phyloP scores from a whole-genome alignment of 1,139 yeast genomes.

The Yamadazyma epiphylla region DNA sequence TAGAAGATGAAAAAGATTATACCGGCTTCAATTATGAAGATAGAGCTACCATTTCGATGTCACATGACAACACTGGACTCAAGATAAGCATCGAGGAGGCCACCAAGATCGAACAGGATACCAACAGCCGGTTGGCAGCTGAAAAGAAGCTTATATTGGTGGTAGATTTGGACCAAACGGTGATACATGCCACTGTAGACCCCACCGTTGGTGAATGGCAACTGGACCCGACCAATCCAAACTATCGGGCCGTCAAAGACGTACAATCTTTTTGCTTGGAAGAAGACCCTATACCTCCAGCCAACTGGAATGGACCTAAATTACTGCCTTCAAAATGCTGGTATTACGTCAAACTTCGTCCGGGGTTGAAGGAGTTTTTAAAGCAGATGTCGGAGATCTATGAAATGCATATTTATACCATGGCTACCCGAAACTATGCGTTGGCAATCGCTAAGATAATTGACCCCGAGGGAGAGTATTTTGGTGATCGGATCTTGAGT shows the following conservation, averaged over 20 bases:
- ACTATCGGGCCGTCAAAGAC: conserved; percentile 78
- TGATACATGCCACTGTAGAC: conserved; percentile 96
- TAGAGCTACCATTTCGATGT: conserved; percentile 82
- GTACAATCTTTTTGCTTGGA: conserved; percentile 74
- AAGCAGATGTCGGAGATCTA: conserved; percentile 58
- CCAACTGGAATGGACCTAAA: conserved; percentile 54
- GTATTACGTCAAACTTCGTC: conserved; percentile 91
- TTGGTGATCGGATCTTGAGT: conserved; percentile 87
- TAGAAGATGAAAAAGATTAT: conserved; percentile 81
- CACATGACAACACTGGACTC: conserved; percentile 85
- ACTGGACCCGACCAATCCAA: conserved; percentile 78
- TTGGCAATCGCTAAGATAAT: conserved; percentile 83
- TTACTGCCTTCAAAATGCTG: conserved; percentile 62
- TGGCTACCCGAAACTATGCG: conserved; percentile 98
- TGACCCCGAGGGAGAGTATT: conserved; percentile 82
- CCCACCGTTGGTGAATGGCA: conserved; percentile 98
- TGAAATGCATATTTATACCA: conserved; percentile 93
- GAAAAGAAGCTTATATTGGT: conserved; percentile 79
- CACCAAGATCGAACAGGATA: conserved; percentile 66
- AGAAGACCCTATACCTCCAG: conserved; percentile 65
- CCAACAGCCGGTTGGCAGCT: conserved; percentile 57
- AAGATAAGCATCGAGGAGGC: conserved; percentile 87
- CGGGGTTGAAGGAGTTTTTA: conserved; percentile 76
- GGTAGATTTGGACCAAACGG: conserved; percentile 96
- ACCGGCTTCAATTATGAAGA: conserved; percentile 70